Conservation (phyloP, 2,329 filamentous ascomycete genomes). For the Verticillium longisporum region DNA sequence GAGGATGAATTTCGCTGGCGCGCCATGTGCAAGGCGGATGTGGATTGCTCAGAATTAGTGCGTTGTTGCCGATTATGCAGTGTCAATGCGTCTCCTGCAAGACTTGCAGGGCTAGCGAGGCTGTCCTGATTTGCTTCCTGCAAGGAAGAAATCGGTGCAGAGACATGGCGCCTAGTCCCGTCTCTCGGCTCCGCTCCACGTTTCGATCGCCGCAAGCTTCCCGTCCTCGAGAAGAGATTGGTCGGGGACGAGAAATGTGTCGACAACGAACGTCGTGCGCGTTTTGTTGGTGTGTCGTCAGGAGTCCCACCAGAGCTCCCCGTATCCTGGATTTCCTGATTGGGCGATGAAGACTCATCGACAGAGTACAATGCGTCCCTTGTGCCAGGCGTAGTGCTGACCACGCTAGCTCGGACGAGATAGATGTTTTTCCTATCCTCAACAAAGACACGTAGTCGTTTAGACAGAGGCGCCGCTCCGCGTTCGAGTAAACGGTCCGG, state of each 20-base stretch:
- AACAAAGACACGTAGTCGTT: conserved; percentile 19
- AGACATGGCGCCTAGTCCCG: conserved; percentile 44
- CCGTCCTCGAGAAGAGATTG: conserved; percentile 49
- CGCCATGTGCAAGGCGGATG: conserved; percentile 16
- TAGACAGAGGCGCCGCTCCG: conserved; percentile 15
- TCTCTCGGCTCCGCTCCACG: conserved; percentile 34
- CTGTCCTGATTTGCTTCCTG: conserved; percentile 19
- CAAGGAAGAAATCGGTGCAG: conserved; percentile 37
- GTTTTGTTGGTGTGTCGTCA: conserved; percentile 35
- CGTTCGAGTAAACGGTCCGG: conserved; percentile 20
- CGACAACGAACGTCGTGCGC: conserved; percentile 47
- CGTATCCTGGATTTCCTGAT: conserved; percentile 1
- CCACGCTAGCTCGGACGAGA: conserved; percentile 8
- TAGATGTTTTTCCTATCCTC: conserved; percentile 20
- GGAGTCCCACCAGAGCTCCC: conserved; percentile 16
- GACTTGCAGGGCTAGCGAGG: conserved; percentile 4
- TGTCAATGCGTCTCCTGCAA: conserved; percentile 5
- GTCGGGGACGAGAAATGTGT: conserved; percentile 52
- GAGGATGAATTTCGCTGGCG: conserved; percentile 43
- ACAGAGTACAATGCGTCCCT: not conserved
- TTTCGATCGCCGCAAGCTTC: conserved; percentile 51
- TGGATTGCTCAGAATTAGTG: conserved; percentile 14
- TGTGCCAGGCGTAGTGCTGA: conserved; percentile 3
- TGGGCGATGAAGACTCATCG: not conserved
- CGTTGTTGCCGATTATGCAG: conserved; percentile 14